Percentiles rank a stretch among this genome's conserved stretches.
These are phyloP conservation scores for Mycena olivaceomarginata DNA, from an alignment of 768 basidiomycete species.

Conservation along the genomic window DNA sequence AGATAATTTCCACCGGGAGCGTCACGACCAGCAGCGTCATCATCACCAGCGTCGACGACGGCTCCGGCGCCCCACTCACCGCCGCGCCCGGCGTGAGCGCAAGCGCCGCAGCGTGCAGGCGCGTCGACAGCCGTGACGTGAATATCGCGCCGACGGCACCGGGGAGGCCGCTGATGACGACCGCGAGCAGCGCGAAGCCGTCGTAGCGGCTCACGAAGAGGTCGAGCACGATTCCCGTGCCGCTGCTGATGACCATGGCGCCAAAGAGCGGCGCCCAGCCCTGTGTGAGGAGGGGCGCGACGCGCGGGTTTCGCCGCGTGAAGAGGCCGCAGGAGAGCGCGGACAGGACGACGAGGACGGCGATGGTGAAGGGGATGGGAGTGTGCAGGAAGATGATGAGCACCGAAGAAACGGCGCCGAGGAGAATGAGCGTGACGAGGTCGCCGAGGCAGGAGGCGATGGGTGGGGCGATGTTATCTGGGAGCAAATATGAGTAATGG, in stretches of 20 bases:
- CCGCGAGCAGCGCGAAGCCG: slow-evolving; percentile 91
- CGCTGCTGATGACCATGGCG: slow-evolving; percentile 93
- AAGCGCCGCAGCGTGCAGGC: slow-evolving; percentile 81
- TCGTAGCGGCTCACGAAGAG: slow-evolving; percentile 91
- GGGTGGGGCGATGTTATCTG: slow-evolving; percentile 97
- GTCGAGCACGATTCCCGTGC: slow-evolving; percentile 94
- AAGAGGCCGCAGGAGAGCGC: slow-evolving; percentile 69
- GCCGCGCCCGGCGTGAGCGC: slow-evolving; percentile 50
- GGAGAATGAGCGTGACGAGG: slow-evolving; percentile 89
- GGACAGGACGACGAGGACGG: slow-evolving; percentile 68
- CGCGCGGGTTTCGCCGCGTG: slow-evolving; percentile 80
- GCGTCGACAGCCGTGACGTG: slow-evolving; percentile 93
- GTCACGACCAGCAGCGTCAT: slow-evolving; percentile 84
- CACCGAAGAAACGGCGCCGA: slow-evolving; percentile 84
- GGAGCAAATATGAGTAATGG: slow-evolving; percentile 4
- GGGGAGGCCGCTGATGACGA: slow-evolving; percentile 93
- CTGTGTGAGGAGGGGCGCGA: slow-evolving; percentile 82
- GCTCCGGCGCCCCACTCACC: slow-evolving; percentile 49
- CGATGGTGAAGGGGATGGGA: slow-evolving; percentile 75
- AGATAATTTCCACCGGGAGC: slow-evolving; percentile 87
- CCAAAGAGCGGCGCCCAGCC: slow-evolving; percentile 95
- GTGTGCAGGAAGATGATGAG: slow-evolving; percentile 82
- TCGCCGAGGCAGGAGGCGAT: slow-evolving; percentile 96
- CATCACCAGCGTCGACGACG: slow-evolving; percentile 74
- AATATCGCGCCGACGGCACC: slow-evolving; percentile 95